Evolutionary conservation across 345 rosid species (phyloP), one percentile per base, ranked within the genome.

Genomic region (Gossypium turneri): DNA sequence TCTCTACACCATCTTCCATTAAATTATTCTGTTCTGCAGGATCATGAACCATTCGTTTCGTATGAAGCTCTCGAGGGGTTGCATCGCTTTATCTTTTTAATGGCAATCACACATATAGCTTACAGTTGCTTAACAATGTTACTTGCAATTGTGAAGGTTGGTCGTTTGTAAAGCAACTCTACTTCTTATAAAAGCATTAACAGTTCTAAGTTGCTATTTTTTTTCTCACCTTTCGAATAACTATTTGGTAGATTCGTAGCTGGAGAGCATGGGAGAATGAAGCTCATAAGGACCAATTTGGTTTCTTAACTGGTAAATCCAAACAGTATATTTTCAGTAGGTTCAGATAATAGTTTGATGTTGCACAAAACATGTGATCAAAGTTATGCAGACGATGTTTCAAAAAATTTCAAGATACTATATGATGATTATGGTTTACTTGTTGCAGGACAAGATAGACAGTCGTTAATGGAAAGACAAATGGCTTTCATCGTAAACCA

Each of bases 121-220:
- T 95, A 93, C 85, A 93, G 99, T 79, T 95, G 99, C 86, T 87
- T 95, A 79, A 95, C 98, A 50, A 91, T 95, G 98, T 77, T 95
- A 80, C 87, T 95, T 78, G 96, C 97, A 67, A 84, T 95, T 70
- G 94, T 95, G 45, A 95, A 95, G 98, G 99, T 95, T 82, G 25
- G 44, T 19, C 56, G 9, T 62, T 73, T 43, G 50, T 29, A 34
- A 34, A 34, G 7, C 41, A 34, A 34, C 41, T 34, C 41, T 5
- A 34, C 41, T 34, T 34, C 41, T 50, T 56, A 13, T n/a, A 16
- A 63, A 45, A 19, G 73, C 45, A 27, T 62, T 25, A 22, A 57
- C 50, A 67, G 55, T 67, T 47, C n/a, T 27, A 2, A 34, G 15
- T 41, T 15, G 45, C 17, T 34, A 6, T 71, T 64, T 57, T 64